A percentile compares a stretch with the other conserved stretches of the same genome.
Evolutionary conservation across 2,329 filamentous ascomycete species (phyloP).

Genomic region (Arthrobotrys pseudoclavata): DNA sequence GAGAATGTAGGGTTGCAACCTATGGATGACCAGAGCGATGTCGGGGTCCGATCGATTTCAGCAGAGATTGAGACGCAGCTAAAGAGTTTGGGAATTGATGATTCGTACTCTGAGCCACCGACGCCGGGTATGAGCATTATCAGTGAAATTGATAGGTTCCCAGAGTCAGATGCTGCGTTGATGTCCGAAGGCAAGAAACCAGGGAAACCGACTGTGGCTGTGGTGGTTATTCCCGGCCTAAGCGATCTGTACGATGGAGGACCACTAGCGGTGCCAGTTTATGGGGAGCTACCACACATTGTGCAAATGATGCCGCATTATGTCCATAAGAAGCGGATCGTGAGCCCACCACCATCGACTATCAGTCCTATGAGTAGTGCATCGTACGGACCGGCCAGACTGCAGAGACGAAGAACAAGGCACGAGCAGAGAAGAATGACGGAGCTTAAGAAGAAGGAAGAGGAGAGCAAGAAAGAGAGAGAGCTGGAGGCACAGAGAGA

Average conservation of each 20-base stretch:
- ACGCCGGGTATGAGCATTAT: constrained; percentile 54
- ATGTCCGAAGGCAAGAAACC: constrained; percentile 50
- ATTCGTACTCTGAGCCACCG: constrained; percentile 55
- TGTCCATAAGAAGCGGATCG: constrained; percentile 51
- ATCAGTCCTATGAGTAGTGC: constrained; percentile 60
- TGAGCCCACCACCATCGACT: constrained; percentile 54
- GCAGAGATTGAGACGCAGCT: constrained; percentile 57
- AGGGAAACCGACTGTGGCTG: constrained; percentile 53
- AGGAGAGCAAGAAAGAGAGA: constrained; percentile 20
- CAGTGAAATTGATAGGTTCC: constrained; percentile 52
- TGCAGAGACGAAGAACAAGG: constrained; percentile 48
- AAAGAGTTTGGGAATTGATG: constrained; percentile 47
- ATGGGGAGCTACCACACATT: constrained; percentile 56
- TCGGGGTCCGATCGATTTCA: constrained; percentile 30
- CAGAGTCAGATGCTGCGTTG: constrained; percentile 49
- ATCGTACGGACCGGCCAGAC: constrained; percentile 48
- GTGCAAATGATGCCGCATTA: constrained; percentile 59
- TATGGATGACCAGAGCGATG: constrained; percentile 30
- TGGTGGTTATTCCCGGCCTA: constrained; percentile 53
- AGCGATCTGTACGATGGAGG: constrained; percentile 58
- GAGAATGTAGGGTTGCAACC: constrained; percentile 39
- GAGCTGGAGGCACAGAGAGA: constrained; percentile 15
- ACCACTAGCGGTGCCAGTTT: constrained; percentile 47
- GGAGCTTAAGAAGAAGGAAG: constrained; percentile 34
- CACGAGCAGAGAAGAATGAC: constrained; percentile 47